Evolutionary conservation across 78 protist species (phyloP).

Genomic region (Paratrimastix pyriformis): DNA sequence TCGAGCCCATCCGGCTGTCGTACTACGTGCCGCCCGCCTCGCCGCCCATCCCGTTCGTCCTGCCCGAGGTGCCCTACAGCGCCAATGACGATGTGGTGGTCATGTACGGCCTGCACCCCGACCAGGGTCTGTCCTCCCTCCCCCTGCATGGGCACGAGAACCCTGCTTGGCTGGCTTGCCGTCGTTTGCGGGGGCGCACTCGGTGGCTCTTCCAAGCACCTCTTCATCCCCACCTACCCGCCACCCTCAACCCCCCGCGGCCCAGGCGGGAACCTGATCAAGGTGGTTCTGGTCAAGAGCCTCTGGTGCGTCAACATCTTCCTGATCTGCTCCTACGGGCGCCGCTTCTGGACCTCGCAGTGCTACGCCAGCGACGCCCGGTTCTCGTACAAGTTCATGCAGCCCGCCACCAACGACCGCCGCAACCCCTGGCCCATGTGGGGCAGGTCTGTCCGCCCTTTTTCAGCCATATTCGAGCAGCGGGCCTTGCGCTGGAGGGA

Average conservation of each 20-base stretch:
- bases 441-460: too few species aligned
- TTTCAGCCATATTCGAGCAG: too few species aligned
- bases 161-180: too few species aligned
- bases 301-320: constrained; percentile 9
- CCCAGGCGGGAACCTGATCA: too few species aligned
- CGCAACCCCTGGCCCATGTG: too few species aligned
- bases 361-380: constrained; percentile 26
- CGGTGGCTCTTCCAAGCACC: too few species aligned
- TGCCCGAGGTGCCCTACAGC: background rate
- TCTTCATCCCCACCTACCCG: too few species aligned
- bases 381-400: constrained; percentile 2
- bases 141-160: too few species aligned
- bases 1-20: constrained; percentile 14
- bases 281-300: background rate
- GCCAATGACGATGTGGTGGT: too few species aligned
- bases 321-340: constrained; percentile 26
- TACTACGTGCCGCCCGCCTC: constrained; percentile 11
- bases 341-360: constrained; percentile 36
- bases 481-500: background rate
- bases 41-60: constrained; percentile 4
- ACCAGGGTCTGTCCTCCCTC: too few species aligned
- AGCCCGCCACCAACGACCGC: constrained; percentile 5
- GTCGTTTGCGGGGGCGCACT: too few species aligned
- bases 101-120: constrained; percentile 5
- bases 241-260: too few species aligned